These are phyloP conservation scores for Leccinum sublutescens DNA, from an alignment of 768 basidiomycete species.

Conservation along the genomic window DNA sequence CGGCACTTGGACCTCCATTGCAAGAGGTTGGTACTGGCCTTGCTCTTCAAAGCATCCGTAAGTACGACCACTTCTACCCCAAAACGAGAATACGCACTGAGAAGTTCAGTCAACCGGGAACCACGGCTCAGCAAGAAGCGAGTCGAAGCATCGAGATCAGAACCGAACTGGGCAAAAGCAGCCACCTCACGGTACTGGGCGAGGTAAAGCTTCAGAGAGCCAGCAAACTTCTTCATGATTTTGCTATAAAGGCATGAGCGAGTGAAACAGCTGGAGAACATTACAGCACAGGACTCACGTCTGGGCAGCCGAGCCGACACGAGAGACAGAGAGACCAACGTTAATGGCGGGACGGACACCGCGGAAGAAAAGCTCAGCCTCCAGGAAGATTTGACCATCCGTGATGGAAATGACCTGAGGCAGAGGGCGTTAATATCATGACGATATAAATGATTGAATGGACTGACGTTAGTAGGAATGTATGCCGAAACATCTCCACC, in stretches of 20 bases:
- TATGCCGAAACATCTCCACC: slow-evolving; percentile 99
- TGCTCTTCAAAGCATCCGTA: slow-evolving; percentile 60
- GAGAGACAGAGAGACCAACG: slow-evolving; percentile 99
- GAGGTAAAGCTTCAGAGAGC: slow-evolving; percentile 99
- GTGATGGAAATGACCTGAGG: slow-evolving; percentile 97
- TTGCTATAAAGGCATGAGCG: slow-evolving; percentile 48
- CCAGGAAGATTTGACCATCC: slow-evolving; percentile 99
- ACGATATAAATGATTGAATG: neutral
- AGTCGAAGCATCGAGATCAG: slow-evolving; percentile 98
- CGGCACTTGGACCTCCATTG: slow-evolving; percentile 96
- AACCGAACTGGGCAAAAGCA: slow-evolving; percentile 99
- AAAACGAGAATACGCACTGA: slow-evolving; percentile 51
- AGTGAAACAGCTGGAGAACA: neutral
- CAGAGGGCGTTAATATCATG: slow-evolving; percentile 3
- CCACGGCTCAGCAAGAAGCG: slow-evolving; percentile 98
- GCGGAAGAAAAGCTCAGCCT: slow-evolving; percentile 99
- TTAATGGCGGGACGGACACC: slow-evolving; percentile 99
- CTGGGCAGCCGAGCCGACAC: slow-evolving; percentile 99
- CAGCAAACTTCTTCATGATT: slow-evolving; percentile 99
- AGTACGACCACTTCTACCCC: slow-evolving; percentile 6
- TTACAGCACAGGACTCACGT: slow-evolving; percentile 59
- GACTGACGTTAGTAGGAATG: slow-evolving; percentile 85
- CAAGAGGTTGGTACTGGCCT: slow-evolving; percentile 94
- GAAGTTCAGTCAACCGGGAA: slow-evolving; percentile 95
- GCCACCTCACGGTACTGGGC: slow-evolving; percentile 99